Conservation (phyloP, 768 basidiomycete species). For the Inosperma sp. region DNA sequence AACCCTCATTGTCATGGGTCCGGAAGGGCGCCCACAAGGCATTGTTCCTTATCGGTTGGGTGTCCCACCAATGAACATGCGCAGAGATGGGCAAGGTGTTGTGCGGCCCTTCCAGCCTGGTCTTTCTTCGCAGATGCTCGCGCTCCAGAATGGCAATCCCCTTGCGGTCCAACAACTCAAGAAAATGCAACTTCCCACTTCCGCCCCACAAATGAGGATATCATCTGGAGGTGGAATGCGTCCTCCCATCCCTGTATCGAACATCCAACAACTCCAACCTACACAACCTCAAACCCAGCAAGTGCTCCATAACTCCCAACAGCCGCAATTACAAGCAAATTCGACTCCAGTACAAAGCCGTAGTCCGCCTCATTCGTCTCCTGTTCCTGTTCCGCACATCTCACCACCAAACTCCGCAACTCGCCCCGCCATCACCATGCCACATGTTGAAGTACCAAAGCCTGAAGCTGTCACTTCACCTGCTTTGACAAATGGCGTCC, state of each 20-base stretch:
- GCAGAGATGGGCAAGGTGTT: conserved; percentile 31
- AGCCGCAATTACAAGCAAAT: conserved; percentile 4
- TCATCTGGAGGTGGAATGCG: conserved; percentile 56
- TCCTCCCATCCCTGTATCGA: conserved; percentile 39
- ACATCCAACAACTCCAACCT: conserved; percentile 23
- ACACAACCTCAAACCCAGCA: conserved; percentile 12
- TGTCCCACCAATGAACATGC: conserved; percentile 31
- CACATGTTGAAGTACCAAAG: conserved; percentile 42
- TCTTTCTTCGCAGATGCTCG: conserved; percentile 11
- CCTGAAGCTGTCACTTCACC: conserved; percentile 27
- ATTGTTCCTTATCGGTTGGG: conserved; percentile 49
- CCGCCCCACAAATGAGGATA: conserved; percentile 55
- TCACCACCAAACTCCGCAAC: conserved; percentile 32
- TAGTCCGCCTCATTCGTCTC: conserved; percentile 31
- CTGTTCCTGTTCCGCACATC: conserved; percentile 26
- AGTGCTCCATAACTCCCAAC: neutral
- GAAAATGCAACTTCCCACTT: conserved; percentile 54
- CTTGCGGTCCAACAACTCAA: conserved; percentile 56
- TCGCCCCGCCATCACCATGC: conserved; percentile 21
- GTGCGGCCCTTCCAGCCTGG: conserved; percentile 26
- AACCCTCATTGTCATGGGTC: conserved; percentile 36
- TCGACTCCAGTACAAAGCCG: conserved; percentile 35
- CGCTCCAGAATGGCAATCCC: conserved; percentile 36
- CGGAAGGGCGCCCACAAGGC: conserved; percentile 49
- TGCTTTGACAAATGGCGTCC: conserved; percentile 30